phyloP scores from a whole-genome alignment of 169 alveolate species.

The Cryptosporidium xiaoi region DNA sequence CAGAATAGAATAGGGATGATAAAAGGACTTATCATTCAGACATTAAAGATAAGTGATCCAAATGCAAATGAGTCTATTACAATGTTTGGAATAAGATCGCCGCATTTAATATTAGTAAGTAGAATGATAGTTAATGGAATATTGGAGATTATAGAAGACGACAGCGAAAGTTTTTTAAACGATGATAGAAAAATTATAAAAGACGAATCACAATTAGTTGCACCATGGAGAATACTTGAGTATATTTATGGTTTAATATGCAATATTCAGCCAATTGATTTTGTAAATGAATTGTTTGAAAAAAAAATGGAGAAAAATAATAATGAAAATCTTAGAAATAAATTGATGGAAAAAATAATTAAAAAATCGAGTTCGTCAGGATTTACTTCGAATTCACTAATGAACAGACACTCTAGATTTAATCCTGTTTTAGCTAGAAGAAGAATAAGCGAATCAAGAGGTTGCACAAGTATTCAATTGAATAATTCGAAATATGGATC shows the following conservation, averaged over 20 bases:
- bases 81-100: conserved; percentile 56
- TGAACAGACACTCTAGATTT: conserved; percentile 70
- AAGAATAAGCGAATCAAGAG: conserved; percentile 57
- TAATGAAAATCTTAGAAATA: background rate
- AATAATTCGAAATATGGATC: conserved; percentile 15
- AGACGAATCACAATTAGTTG: background rate
- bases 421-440: conserved; percentile 69
- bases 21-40: conserved; percentile 52
- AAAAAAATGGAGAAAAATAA: background rate
- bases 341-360: background rate
- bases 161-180: background rate
- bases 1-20: conserved; percentile 49
- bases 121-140: conserved; percentile 31
- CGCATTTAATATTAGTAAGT: conserved; percentile 53
- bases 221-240: conserved; percentile 67
- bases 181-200: background rate
- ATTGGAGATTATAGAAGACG: conserved; percentile 53
- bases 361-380: conserved; percentile 52
- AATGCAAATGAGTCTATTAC: conserved; percentile 27
- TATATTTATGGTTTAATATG: conserved; percentile 57
- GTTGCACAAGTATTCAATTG: conserved; percentile 20
- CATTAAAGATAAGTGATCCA: conserved; percentile 58
- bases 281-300: conserved; percentile 54
- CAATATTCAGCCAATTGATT: conserved; percentile 50
- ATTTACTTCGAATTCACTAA: conserved; percentile 40